phyloP scores from a whole-genome alignment of 192 early-diverging fungal species.

The Anaeromyces robustus region DNA sequence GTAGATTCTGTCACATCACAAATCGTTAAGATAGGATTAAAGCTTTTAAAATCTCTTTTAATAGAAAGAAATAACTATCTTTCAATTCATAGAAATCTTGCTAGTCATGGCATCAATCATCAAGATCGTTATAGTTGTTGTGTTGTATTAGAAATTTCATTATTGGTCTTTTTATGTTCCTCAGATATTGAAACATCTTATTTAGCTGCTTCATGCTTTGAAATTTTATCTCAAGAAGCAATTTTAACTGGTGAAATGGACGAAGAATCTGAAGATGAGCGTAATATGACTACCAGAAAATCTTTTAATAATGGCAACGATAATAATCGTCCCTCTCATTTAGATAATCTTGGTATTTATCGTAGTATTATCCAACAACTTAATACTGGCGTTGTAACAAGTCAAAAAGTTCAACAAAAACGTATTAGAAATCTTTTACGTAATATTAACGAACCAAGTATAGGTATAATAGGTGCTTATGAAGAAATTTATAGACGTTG shows the following conservation, averaged over 20 bases:
- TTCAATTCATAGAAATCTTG: constrained; percentile 28
- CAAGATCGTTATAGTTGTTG: constrained; percentile 50
- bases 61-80: constrained; percentile 17
- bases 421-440: constrained; percentile 52
- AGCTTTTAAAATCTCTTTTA: constrained; percentile 12
- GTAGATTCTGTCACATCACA: background rate
- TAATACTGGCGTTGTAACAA: constrained; percentile 1
- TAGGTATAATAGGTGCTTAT: constrained; percentile 65
- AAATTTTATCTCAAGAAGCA: constrained; percentile 52
- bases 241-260: constrained; percentile 44
- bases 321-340: constrained; percentile 32
- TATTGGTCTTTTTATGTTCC: constrained; percentile 60
- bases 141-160: constrained; percentile 55
- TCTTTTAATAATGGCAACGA: constrained; percentile 57
- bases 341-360: background rate
- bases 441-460: constrained; percentile 42
- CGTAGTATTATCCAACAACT: background rate
- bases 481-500: constrained; percentile 65
- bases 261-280: constrained; percentile 14
- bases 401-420: constrained; percentile 63
- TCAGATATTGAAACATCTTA: constrained; percentile 50
- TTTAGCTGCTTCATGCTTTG: constrained; percentile 45
- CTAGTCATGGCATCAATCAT: constrained; percentile 32
- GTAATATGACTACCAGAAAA: constrained; percentile 43
- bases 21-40: constrained; percentile 9